Base-by-base conservation (phyloP, 371 early-diverging fungal genomes). In the Rhizopus delemar region DNA sequence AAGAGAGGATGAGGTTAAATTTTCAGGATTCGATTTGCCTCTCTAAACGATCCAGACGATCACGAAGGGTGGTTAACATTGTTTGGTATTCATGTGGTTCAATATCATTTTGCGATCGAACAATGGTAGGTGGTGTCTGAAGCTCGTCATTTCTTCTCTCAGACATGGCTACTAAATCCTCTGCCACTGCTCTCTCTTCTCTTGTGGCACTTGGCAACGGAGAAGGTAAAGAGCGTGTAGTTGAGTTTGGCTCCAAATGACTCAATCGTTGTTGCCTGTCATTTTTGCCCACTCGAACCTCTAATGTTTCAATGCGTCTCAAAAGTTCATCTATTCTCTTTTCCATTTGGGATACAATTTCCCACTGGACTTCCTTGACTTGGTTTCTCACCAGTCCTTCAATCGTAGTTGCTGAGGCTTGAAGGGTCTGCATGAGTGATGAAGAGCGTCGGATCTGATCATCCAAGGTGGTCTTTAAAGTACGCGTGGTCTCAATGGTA, bases 361-460 rank as follows among this genome's bases (percentile, higher is more conserved):
- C 87, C 64, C 79, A 77, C 61, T 91, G 90, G 69, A 88, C 84
- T 63, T 93, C 91, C 45, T 89, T 79, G 61, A 91, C 84, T 57
- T 90, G 91, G 5, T 78, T 80, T 22, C 89, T 77, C 22, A 91
- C 88, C 41, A 93, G 75, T 8, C 85, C 86, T 66, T 93, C 93
- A 51, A 93, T 87, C 73, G 90, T 90, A 4, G 84, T 81, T 0
- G 86, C 84, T 1, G 86, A 82, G 9, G 88, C 78, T 63, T 89
- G 90, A 28, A 93, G 71, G 2, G 91, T 90, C 60, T 91, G 90
- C 51, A 93, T 82, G n/a, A 93, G 63, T 4, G 89, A 80, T 0
- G 88, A 77, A 4, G 90, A 87, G 33, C 86, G 81, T 38, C 93
- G 82, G 46, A 93, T 85, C 69, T 91, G 91, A 51, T 90, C 91